Base-by-base conservation (phyloP, 2,329 filamentous ascomycete species). In the Fusarium redolens region DNA sequence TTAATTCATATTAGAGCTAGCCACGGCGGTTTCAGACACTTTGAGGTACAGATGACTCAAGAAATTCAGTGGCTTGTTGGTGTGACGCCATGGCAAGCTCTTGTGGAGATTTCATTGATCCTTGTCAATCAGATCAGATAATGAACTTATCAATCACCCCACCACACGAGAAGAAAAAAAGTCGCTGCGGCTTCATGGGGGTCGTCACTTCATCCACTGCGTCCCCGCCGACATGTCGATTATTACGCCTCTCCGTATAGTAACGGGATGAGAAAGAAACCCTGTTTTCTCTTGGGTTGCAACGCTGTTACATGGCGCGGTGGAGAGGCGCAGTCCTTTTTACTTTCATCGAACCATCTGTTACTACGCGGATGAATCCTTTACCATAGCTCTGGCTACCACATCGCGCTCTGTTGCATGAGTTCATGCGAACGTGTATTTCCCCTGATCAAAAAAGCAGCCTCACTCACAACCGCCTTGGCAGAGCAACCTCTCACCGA, bases 121-220 rank as follows among this genome's bases (percentile, higher is more conserved):
- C 71, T 67, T 71, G 70, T 55, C 33, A 52, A 68, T 73, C 67
- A 41, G 71, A 73, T 73, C 71, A 73, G 71, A 73, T 73, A 73
- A 71, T 67, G 38, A 17, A 68, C 62, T 73, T 73, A 74, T 73
- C 71, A 73, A 73, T 73, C 71, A 74, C 71, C 67, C 71, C 62
- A 74, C 71, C 45, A 56, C 48, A 56, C 30, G 25, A 40, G 4
- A 20, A 50, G 15, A 58, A 56, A 64, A 64, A 73, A 25, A 33
- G 43, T 47, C 43, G 35, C 40, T 55, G 61, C 40, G 51, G 50
- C 65, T 56, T 47, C 40, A 51, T 56, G 35, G 45, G 44, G 60
- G 47, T 40, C 50, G 9, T 54, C 33, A 28, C 33, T 54, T 54
- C 33, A 54, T 40, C 50, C 68, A 40, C 59, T 47, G 13, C 30